Evolutionary conservation across 345 rosid species (phyloP).

Genomic region (Clarkia xantiana): DNA sequence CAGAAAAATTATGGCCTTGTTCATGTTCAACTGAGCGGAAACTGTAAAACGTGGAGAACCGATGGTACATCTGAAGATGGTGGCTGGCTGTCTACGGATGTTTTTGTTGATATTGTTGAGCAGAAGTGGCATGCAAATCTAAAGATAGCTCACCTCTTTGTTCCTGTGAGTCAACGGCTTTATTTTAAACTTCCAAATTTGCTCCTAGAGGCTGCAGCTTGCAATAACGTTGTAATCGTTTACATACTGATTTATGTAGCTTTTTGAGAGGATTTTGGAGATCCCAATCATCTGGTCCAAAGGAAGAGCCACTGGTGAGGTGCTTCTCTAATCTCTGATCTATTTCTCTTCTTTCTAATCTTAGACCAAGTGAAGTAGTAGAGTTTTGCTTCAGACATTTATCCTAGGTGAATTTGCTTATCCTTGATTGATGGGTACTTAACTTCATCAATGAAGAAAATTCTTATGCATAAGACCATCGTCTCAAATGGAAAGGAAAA

Average conservation of each 20-base stretch:
- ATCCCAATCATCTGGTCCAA: conserved; percentile 78
- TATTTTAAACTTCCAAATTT: conserved; percentile 1
- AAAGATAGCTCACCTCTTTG: conserved; percentile 69
- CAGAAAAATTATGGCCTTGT: conserved; percentile 75
- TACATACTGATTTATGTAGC: conserved; percentile 26
- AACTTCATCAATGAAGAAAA: too few species aligned
- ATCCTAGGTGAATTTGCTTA: too few species aligned
- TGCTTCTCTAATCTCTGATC: conserved; percentile 55
- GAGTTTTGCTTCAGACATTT: background rate
- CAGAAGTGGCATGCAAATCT: conserved; percentile 92
- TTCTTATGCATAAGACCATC: too few species aligned
- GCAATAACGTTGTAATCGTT: conserved; percentile 1
- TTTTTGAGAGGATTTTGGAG: conserved; percentile 81
- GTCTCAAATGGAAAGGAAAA: too few species aligned
- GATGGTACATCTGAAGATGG: conserved; percentile 66
- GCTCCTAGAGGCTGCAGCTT: background rate
- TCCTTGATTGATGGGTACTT: too few species aligned
- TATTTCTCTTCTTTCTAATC: background rate
- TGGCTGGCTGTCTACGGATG: conserved; percentile 86
- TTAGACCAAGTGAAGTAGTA: background rate
- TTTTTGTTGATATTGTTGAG: conserved; percentile 68
- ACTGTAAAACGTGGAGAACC: conserved; percentile 83
- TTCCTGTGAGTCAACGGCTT: conserved; percentile 51
- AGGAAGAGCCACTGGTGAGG: conserved; percentile 99
- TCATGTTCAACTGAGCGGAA: conserved; percentile 73